A percentile compares a stretch with the other conserved stretches of the same genome.
Conservation (phyloP, 768 basidiomycete genomes). For the Kwoniella shandongensis region DNA sequence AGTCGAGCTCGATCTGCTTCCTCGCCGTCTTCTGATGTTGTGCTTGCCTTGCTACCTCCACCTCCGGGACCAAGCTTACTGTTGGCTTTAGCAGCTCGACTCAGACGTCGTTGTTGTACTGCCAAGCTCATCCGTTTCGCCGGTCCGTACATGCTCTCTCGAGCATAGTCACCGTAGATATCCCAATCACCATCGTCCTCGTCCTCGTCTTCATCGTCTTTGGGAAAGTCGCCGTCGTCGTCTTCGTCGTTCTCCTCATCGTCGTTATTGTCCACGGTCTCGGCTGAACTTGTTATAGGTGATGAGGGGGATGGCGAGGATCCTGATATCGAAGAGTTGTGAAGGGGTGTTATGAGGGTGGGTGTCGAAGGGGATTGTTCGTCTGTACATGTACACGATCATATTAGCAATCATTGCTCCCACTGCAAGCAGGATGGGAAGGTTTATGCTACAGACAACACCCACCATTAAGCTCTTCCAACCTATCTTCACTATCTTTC, state of each 20-base stretch:
- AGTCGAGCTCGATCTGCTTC: too few relatives aligned
- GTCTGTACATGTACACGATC: too few relatives aligned
- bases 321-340: constrained; percentile 6
- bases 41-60: too few relatives aligned
- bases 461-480: constrained; percentile 25
- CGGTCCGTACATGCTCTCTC: constrained; percentile 44
- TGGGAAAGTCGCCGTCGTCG: not conserved
- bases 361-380: constrained; percentile 19
- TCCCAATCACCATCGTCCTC: constrained; percentile 39
- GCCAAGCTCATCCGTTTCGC: constrained; percentile 17
- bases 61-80: constrained; percentile 3
- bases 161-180: constrained; percentile 47
- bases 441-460: too few relatives aligned
- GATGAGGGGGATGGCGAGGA: not conserved
- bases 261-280: too few relatives aligned
- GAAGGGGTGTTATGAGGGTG: constrained; percentile 22
- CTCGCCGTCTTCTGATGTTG: not conserved
- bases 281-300: not conserved
- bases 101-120: constrained; percentile 15
- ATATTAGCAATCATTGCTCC: too few relatives aligned
- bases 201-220: constrained; percentile 14
- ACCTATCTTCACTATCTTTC: not conserved
- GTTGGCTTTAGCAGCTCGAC: constrained; percentile 13
- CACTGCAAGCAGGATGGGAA: too few relatives aligned
- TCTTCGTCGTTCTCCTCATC: not conserved